Evolutionary conservation across 768 basidiomycete species (phyloP).

Genomic region (Lactifluus hygrophoroides): DNA sequence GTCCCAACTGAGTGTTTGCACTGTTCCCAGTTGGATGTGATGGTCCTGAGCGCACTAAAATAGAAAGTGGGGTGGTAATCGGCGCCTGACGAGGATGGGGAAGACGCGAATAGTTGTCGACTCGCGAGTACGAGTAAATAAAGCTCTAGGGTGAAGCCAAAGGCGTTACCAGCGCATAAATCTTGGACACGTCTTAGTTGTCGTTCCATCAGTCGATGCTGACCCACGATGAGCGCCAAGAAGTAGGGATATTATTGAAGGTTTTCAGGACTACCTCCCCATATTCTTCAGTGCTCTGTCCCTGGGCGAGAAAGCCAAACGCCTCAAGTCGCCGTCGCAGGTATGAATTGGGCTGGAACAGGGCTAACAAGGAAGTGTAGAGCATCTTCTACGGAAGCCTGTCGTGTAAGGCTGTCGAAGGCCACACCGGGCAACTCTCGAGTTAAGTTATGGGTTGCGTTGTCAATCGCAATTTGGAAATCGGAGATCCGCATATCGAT

Average conservation of each 20-base stretch:
- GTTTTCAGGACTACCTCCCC: neutral
- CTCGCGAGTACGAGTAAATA: neutral
- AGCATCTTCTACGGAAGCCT: neutral
- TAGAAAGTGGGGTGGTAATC: neutral
- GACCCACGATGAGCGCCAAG: neutral
- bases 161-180: neutral
- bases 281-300: neutral
- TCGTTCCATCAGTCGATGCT: neutral
- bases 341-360: neutral
- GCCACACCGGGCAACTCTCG: constrained; percentile 6
- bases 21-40: constrained; percentile 2
- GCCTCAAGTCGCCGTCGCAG: neutral
- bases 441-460: neutral
- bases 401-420: neutral
- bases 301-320: neutral
- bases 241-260: neutral
- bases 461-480: neutral
- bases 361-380: neutral
- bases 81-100: neutral
- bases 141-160: constrained; percentile 1
- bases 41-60: neutral
- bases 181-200: constrained; percentile 1
- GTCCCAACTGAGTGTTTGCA: neutral
- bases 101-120: neutral
- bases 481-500: neutral